phyloP scores from a whole-genome alignment of 768 basidiomycete genomes.

The Kwoniella bestiolae region DNA sequence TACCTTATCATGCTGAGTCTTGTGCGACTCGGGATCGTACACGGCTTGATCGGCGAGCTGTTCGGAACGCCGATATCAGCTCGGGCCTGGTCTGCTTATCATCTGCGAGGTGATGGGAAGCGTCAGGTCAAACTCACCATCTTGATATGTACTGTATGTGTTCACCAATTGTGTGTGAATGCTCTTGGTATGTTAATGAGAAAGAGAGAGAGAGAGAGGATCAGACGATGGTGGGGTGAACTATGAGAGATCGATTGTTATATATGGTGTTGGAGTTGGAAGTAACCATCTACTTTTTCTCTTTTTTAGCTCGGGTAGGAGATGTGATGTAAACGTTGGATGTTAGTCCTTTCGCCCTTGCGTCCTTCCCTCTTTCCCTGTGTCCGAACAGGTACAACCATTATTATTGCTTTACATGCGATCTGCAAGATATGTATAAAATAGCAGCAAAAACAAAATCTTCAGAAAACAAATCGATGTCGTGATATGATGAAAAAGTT shows the following conservation, averaged over 20 bases:
- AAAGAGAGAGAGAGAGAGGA: neutral
- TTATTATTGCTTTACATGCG: neutral
- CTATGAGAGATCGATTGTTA: neutral
- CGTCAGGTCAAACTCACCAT: neutral
- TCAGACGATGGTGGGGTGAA: neutral
- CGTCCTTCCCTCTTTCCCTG: neutral
- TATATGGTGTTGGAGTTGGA: neutral
- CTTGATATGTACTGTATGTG: neutral
- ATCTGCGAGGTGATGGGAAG: neutral
- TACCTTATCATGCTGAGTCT: conserved; percentile 11
- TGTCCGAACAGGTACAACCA: neutral
- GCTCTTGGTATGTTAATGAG: neutral
- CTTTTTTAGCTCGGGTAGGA: neutral
- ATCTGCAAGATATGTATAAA: neutral
- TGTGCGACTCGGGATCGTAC: conserved; percentile 5
- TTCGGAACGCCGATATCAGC: conserved; percentile 1
- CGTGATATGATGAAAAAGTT: conserved; percentile 19
- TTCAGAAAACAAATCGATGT: conserved; percentile 9
- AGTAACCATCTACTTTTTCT: neutral
- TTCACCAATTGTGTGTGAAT: neutral
- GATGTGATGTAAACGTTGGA: neutral
- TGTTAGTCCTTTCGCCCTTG: conserved; percentile 3
- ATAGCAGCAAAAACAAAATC: neutral
- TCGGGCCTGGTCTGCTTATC: neutral
- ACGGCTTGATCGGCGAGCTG: conserved; percentile 19